Conservation (phyloP, 1,139 yeast species). For the Hyphopichia pseudoburtonii region DNA sequence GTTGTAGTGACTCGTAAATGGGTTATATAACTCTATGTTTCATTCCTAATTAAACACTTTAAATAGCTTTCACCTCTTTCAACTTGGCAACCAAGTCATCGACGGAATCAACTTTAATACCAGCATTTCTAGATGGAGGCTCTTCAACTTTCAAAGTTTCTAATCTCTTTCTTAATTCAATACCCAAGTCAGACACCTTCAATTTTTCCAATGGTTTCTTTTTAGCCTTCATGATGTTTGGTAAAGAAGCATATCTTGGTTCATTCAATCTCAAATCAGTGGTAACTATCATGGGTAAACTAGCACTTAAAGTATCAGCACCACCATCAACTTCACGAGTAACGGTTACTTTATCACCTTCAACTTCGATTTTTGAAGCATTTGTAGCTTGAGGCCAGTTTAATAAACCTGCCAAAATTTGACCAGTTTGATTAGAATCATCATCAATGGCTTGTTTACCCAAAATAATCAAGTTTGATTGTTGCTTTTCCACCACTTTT, state of each 20-base stretch:
- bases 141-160: conserved; percentile 76
- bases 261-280: conserved; percentile 91
- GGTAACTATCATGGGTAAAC: conserved; percentile 82
- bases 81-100: conserved; percentile 81
- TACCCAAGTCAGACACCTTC: conserved; percentile 67
- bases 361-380: conserved; percentile 81
- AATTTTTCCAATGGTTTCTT: conserved; percentile 85
- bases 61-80: conserved; percentile 65
- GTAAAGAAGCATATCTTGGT: conserved; percentile 91
- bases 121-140: conserved; percentile 81
- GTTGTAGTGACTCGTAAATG: too few species aligned
- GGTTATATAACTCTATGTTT: too few species aligned
- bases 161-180: conserved; percentile 63
- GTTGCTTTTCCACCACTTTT: conserved; percentile 67
- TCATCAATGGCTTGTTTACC: conserved; percentile 98
- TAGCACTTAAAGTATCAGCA: conserved; percentile 74
- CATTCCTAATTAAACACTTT: too few species aligned
- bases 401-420: conserved; percentile 89
- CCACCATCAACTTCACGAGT: conserved; percentile 97
- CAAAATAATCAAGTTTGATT: conserved; percentile 75
- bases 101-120: conserved; percentile 74
- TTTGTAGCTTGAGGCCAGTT: conserved; percentile 98
- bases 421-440: conserved; percentile 96
- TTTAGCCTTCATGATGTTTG: conserved; percentile 97
- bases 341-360: conserved; percentile 63